Base-by-base conservation (phyloP, 2,329 filamentous ascomycete genomes). In the Beauveria rudraprayagi region DNA sequence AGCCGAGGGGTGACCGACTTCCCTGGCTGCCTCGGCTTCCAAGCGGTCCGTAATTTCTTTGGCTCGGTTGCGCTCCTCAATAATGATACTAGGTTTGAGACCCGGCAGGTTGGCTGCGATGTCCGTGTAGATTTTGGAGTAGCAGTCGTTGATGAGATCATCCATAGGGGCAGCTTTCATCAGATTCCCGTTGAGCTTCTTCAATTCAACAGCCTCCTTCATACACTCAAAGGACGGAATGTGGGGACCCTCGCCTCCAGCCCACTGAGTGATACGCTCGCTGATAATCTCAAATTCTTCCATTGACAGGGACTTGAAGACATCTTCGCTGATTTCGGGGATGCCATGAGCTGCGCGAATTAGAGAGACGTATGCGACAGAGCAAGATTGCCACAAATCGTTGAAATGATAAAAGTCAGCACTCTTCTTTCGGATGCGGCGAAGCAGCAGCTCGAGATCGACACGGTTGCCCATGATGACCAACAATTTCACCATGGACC, bases 81-180 rank as follows among this genome's bases (percentile, higher is more conserved):
- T 78, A 60, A 78, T 73, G 62, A 74, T 71, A 63, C 78, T 73
- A 24, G 81, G 75, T 51, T 80, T 75, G n/a, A 73, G 70, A 30
- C 78, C 77, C 0, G 83, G 81, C 2, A 91, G 74, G 3, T 78
- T 79, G 47, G 82, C 82, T 2, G 85, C 85, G 54, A 92, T 76
- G 34, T 87, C 83, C 19, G 82, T 80, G 70, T 91, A 94, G 17
- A 96, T 78, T 54, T 85, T 81, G 1, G 90, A 89, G 72, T 96
- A 99, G 54, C 90, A 87, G 73, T 99, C 94, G 24, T 88, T 89
- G 65, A 97, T 89, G n/a, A 97, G 81, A 69, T 99, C 94, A 68
- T 99, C 94, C 50, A 97, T 93, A 10, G 87, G 81, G 0, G 86
- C 83, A 0, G 88, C 83, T 73, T 96, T 97, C 83, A 95, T 94